Base-by-base conservation (phyloP, 202 grass and related monocot species). In the Carex arenaria region DNA sequence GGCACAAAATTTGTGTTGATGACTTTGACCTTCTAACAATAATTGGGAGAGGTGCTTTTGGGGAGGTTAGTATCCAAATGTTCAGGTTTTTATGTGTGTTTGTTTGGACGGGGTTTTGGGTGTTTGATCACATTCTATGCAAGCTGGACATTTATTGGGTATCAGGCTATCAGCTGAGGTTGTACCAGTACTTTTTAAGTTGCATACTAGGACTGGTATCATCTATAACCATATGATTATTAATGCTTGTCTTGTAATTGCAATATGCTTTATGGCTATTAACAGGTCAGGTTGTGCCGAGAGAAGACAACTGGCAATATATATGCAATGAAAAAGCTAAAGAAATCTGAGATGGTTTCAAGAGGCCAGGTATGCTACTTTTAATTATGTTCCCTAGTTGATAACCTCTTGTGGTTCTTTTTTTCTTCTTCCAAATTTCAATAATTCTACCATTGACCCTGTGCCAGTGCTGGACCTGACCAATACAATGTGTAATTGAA, bases 261-360 rank as follows among this genome's bases (percentile, higher is more conserved):
- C 60, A 78, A 20, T 42, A 72, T 63, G 73, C 47, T 72, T 31
- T 70, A 78, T 84, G 10, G 3, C 18, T 31, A 49, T 68, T 40
- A 79, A 84, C 85, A 98, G 95, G 95, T 98, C 74, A 92, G 85
- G 83, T 82, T 98, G 32, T 98, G 95, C 77, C 87, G 92, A 67
- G 95, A 98, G 55, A 98, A 95, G 85, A 86, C 95, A 17, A 88
- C 93, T 20, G 80, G 89, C 65, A 95, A 98, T 90, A 95, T 98
- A 83, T 98, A 93, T 89, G 95, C 95, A 85, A 98, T 98, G 95
- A 98, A 98, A 88, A 98, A 98, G 76, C 85, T 98, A 57, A 98
- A 95, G 89, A 98, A 98, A 69, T 95, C 95, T 66, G 95, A 98
- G 83, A 98, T 98, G 95, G 91, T 98, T 87, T 89, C 90, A 83